These are phyloP conservation scores for Babesia sp. DNA, from an alignment of 169 alveolate genomes.

Conservation along the genomic window DNA sequence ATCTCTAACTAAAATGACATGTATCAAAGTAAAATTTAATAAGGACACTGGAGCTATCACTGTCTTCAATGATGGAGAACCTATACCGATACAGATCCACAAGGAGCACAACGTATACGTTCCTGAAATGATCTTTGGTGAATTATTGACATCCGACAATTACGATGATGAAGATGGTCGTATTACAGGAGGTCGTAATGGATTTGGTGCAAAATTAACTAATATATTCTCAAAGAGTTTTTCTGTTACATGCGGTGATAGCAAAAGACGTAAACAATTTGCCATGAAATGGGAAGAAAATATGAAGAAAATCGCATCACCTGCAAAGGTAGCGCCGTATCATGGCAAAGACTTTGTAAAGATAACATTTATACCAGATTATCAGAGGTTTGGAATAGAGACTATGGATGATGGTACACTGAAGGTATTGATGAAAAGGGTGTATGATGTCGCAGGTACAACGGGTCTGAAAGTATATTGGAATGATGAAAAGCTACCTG, in stretches of 20 bases:
- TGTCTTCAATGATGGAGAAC: slow-evolving; percentile 83
- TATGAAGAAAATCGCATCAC: slow-evolving; percentile 84
- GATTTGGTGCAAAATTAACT: slow-evolving; percentile 99
- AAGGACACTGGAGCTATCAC: slow-evolving; percentile 72
- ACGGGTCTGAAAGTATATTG: slow-evolving; percentile 91
- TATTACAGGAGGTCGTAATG: slow-evolving; percentile 99
- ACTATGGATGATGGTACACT: slow-evolving; percentile 90
- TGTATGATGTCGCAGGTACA: slow-evolving; percentile 98
- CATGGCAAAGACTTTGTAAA: slow-evolving; percentile 87
- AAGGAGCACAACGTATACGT: slow-evolving; percentile 95
- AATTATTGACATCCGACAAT: slow-evolving; percentile 96
- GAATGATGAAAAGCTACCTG: slow-evolving; percentile 88
- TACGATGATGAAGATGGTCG: slow-evolving; percentile 97
- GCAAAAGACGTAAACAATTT: slow-evolving; percentile 81
- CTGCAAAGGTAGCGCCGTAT: slow-evolving; percentile 79
- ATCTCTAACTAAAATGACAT: slow-evolving; percentile 76
- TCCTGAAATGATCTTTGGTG: slow-evolving; percentile 98
- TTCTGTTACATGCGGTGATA: slow-evolving; percentile 94
- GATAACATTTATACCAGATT: slow-evolving; percentile 97
- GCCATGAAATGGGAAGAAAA: slow-evolving; percentile 88
- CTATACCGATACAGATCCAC: slow-evolving; percentile 91
- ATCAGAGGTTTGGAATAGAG: slow-evolving; percentile 87
- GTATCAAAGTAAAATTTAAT: slow-evolving; percentile 81
- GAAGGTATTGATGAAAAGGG: slow-evolving; percentile 93
- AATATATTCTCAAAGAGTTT: slow-evolving; percentile 96